A percentile compares a stretch with the other conserved stretches of the same genome.
phyloP scores from a whole-genome alignment of 345 rosid genomes.

The Salix viminalis region DNA sequence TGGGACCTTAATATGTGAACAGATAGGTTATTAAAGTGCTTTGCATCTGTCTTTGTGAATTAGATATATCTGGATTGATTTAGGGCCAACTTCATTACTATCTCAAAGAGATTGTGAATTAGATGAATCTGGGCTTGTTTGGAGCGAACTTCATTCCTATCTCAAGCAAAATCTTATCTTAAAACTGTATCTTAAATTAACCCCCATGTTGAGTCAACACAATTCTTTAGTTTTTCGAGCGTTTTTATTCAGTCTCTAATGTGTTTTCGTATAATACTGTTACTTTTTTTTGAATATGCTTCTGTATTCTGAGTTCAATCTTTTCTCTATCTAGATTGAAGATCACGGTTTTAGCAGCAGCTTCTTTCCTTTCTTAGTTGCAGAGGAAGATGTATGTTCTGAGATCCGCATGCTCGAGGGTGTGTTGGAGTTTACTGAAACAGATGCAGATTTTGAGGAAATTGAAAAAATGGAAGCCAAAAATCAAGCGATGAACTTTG shows the following conservation, averaged over 20 bases:
- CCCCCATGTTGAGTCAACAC: background rate
- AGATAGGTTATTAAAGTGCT: background rate
- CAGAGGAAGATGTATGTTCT: constrained; percentile 73
- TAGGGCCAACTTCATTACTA: background rate
- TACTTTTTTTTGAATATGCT: constrained; percentile 2
- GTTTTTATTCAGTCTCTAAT: background rate
- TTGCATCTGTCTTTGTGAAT: background rate
- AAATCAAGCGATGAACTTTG: constrained; percentile 80
- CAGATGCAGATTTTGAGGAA: constrained; percentile 38
- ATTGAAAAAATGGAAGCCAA: constrained; percentile 39
- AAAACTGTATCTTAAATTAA: background rate
- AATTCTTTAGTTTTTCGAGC: background rate
- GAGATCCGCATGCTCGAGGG: constrained; percentile 82
- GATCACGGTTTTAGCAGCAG: constrained; percentile 79
- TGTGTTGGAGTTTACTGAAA: constrained; percentile 51
- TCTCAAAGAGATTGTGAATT: background rate
- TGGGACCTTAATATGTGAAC: background rate
- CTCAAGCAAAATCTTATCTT: background rate
- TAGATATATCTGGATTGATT: background rate
- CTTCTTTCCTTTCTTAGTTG: constrained; percentile 93
- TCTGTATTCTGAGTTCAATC: constrained; percentile 8
- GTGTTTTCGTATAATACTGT: background rate
- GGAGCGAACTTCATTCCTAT: background rate
- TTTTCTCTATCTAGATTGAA: constrained; percentile 65
- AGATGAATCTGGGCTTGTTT: background rate